These are phyloP conservation scores for Aechmea fasciata DNA, from an alignment of 176 grass and related monocot species.

Conservation along the genomic window DNA sequence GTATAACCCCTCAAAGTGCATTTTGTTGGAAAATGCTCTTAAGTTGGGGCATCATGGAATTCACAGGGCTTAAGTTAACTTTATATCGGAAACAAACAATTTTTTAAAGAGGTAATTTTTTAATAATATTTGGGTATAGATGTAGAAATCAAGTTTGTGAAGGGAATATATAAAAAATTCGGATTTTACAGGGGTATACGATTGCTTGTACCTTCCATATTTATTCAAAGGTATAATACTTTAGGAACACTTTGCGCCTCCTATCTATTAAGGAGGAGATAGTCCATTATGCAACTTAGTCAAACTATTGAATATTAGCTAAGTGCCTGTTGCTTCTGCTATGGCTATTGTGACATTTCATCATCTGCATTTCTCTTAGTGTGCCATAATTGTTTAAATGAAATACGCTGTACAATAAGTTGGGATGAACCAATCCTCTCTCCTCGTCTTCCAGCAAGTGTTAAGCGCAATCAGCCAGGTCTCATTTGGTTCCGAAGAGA, in stretches of 20 bases:
- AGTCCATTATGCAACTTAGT: background rate
- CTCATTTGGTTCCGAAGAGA: constrained; percentile 73
- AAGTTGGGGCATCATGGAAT: too few species aligned
- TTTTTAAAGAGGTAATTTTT: too few species aligned
- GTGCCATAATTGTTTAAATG: constrained; percentile 13
- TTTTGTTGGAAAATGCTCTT: background rate
- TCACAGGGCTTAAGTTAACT: too few species aligned
- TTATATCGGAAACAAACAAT: too few species aligned
- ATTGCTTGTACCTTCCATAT: too few species aligned
- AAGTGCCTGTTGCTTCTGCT: background rate
- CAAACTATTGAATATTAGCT: background rate
- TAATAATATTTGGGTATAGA: too few species aligned
- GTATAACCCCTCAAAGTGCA: background rate
- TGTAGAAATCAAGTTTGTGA: too few species aligned
- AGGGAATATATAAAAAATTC: too few species aligned
- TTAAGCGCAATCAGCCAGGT: constrained; percentile 78
- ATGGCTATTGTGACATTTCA: background rate
- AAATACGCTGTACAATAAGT: constrained; percentile 1
- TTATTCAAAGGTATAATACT: too few species aligned
- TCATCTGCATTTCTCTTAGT: background rate
- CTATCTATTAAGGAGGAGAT: background rate
- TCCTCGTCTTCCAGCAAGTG: constrained; percentile 50
- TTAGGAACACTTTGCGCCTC: background rate
- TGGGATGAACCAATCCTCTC: background rate
- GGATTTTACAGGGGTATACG: too few species aligned